A percentile compares a stretch with the other conserved stretches of the same genome.
These are phyloP conservation scores for Candida gigantensis DNA, from an alignment of 1,139 yeast genomes.

Conservation along the genomic window DNA sequence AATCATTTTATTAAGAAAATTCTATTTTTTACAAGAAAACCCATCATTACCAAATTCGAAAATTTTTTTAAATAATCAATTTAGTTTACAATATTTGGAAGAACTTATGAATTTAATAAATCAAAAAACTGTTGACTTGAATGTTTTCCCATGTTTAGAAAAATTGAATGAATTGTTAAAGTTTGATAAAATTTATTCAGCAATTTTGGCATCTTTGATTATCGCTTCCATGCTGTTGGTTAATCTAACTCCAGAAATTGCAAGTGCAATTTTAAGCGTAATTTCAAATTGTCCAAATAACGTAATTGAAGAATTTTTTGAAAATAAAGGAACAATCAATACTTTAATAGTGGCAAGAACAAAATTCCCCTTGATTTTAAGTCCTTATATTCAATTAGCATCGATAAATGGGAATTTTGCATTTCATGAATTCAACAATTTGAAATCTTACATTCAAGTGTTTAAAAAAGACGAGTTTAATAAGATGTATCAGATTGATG, in stretches of 20 bases:
- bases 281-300: constrained; percentile 56
- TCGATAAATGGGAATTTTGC: constrained; percentile 70
- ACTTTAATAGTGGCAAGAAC: constrained; percentile 64
- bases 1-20: constrained; percentile 58
- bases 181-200: constrained; percentile 56
- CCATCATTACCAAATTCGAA: constrained; percentile 13
- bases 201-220: constrained; percentile 60
- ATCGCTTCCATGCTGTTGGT: constrained; percentile 64
- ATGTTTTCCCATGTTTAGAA: constrained; percentile 49
- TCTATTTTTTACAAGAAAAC: constrained; percentile 47
- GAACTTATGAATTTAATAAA: constrained; percentile 37
- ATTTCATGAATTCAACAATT: constrained; percentile 55
- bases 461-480: constrained; percentile 40
- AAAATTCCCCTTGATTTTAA: constrained; percentile 70
- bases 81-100: constrained; percentile 17
- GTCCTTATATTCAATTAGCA: constrained; percentile 63
- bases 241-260: constrained; percentile 55
- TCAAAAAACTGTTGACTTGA: constrained; percentile 42
- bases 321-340: constrained; percentile 52
- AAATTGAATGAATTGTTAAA: constrained; percentile 45
- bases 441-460: constrained; percentile 60
- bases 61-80: constrained; percentile 16
- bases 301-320: constrained; percentile 59
- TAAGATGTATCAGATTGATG: constrained; percentile 47
- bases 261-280: constrained; percentile 52